A percentile compares a stretch with the other conserved stretches of the same genome.
Evolutionary conservation across 2,329 filamentous ascomycete genomes (phyloP).

Genomic region (Colletotrichum spinosum): DNA sequence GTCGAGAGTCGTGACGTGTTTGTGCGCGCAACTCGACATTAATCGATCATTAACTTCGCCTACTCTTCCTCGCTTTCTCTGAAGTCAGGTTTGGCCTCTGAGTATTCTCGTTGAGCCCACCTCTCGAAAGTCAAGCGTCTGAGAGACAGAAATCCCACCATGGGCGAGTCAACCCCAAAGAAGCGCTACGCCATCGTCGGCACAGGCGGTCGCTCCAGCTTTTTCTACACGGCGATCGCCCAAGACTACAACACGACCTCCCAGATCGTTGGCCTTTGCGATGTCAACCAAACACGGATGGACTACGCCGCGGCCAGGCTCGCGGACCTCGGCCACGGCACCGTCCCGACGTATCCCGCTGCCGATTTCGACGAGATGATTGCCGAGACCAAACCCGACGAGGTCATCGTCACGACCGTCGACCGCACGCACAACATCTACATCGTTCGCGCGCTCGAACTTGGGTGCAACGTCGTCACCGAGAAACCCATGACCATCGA

Average conservation of each 20-base stretch:
- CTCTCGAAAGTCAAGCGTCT: background rate
- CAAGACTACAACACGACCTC: conserved; percentile 63
- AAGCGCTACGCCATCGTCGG: conserved; percentile 69
- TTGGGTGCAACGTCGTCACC: conserved; percentile 61
- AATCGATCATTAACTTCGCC: conserved; percentile 3
- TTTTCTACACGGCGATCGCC: conserved; percentile 71
- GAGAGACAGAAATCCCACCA: background rate
- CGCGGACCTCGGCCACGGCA: conserved; percentile 55
- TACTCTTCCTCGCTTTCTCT: background rate
- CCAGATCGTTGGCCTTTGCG: conserved; percentile 66
- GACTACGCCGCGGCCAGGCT: conserved; percentile 65
- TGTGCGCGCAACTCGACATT: background rate
- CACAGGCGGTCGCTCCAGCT: conserved; percentile 68
- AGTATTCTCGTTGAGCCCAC: background rate
- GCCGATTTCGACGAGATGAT: conserved; percentile 69
- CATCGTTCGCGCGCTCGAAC: conserved; percentile 66
- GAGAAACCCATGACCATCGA: conserved; percentile 67
- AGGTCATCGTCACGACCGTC: conserved; percentile 72
- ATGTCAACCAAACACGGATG: conserved; percentile 71
- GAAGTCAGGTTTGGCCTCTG: background rate
- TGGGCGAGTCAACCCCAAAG: conserved; percentile 32
- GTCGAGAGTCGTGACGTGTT: conserved; percentile 9
- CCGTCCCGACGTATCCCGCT: conserved; percentile 66
- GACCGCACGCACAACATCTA: conserved; percentile 72
- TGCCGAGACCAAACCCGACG: conserved; percentile 65